Conservation (phyloP, 2,329 filamentous ascomycete species). For the Aspergillus flavus region DNA sequence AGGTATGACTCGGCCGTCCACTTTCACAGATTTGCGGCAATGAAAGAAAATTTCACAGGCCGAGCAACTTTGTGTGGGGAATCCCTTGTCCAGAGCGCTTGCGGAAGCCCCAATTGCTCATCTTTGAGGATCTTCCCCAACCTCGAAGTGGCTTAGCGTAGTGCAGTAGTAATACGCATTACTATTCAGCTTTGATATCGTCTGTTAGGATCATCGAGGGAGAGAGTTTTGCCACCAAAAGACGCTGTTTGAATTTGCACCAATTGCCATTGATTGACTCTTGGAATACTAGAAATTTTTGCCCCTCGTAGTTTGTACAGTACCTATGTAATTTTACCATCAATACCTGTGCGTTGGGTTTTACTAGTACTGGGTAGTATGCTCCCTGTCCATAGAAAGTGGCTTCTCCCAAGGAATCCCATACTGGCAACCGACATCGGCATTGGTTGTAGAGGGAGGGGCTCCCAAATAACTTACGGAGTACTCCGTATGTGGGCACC, state of each 20-base stretch:
- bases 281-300: background rate
- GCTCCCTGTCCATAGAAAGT: background rate
- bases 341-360: background rate
- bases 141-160: conserved; percentile 10
- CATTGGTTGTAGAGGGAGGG: conserved; percentile 2
- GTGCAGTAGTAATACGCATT: conserved; percentile 17
- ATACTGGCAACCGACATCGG: conserved; percentile 19
- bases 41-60: conserved; percentile 30
- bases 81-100: conserved; percentile 19
- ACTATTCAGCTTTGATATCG: conserved; percentile 8
- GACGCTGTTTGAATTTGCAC: background rate
- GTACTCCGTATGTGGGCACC: background rate
- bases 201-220: background rate
- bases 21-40: conserved; percentile 25
- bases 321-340: background rate
- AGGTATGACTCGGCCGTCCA: conserved; percentile 17
- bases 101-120: conserved; percentile 21
- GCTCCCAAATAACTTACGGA: background rate
- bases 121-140: conserved; percentile 19
- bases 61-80: conserved; percentile 26
- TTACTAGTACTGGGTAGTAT: background rate
- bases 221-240: background rate
- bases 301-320: background rate
- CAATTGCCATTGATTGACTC: background rate
- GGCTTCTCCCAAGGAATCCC: background rate